phyloP scores from a whole-genome alignment of 23 red algal genomes.

The Agarophyton chilense region DNA sequence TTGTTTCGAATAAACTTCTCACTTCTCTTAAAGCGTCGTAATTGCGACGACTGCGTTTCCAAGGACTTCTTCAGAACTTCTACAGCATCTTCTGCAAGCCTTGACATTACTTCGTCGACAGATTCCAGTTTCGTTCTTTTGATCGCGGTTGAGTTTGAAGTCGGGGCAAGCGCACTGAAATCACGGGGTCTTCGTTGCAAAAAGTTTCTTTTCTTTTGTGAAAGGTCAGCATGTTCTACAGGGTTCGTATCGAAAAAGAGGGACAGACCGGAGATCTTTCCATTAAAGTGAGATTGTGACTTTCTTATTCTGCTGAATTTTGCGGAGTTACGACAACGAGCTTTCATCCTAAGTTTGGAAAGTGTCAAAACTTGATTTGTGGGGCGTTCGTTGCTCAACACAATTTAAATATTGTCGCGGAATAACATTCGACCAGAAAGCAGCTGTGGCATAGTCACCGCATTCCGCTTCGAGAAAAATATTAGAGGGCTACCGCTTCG shows the following conservation, averaged over 20 bases:
- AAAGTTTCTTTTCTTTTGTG: background rate
- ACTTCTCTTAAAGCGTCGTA: background rate
- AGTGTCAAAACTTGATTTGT: too few relatives aligned
- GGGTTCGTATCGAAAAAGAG: background rate
- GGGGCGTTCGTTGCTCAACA: too few relatives aligned
- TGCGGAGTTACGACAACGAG: background rate
- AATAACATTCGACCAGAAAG: too few relatives aligned
- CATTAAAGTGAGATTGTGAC: background rate
- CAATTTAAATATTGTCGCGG: too few relatives aligned
- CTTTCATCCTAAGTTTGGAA: constrained; percentile 1
- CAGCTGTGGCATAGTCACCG: too few relatives aligned
- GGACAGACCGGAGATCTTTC: background rate
- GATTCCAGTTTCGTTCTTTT: constrained; percentile 23
- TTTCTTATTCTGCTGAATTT: background rate
- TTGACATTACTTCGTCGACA: background rate
- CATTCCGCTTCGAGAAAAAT: too few relatives aligned
- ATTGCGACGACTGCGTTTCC: background rate
- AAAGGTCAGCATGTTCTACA: background rate
- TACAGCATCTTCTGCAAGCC: constrained; percentile 9
- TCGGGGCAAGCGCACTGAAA: too few relatives aligned
- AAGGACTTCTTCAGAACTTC: background rate
- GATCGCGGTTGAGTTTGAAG: background rate
- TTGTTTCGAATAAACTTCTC: background rate
- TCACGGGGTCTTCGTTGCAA: background rate
- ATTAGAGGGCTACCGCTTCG: too few relatives aligned